Percentiles rank a stretch among this genome's conserved stretches.
phyloP scores from a whole-genome alignment of 768 basidiomycete species.

The Coprinopsis strossmayeri region DNA sequence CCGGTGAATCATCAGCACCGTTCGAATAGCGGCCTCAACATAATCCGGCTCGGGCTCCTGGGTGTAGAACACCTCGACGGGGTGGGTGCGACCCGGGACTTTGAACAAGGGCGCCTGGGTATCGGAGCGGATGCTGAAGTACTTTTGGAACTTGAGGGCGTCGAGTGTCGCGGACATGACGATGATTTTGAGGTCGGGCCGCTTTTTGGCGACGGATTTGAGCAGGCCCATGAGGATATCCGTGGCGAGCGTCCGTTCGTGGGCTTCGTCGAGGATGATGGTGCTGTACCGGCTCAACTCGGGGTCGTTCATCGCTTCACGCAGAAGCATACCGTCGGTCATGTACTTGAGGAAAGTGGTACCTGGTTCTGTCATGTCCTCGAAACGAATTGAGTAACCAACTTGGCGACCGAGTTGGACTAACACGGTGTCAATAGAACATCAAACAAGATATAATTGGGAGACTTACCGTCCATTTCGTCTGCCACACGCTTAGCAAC shows the following conservation, averaged over 20 bases:
- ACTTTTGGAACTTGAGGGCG: conserved; percentile 93
- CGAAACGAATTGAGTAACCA: conserved; percentile 97
- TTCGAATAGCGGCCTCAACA: conserved; percentile 93
- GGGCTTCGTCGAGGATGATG: conserved; percentile 97
- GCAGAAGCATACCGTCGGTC: conserved; percentile 99
- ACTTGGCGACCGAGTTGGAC: conserved; percentile 92
- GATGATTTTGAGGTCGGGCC: conserved; percentile 91
- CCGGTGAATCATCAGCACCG: conserved; percentile 95
- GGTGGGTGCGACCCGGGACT: conserved; percentile 89
- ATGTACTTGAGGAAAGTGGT: conserved; percentile 98
- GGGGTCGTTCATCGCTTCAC: conserved; percentile 97
- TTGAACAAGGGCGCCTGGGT: conserved; percentile 74
- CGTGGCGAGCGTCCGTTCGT: conserved; percentile 95
- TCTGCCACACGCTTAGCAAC: conserved; percentile 98
- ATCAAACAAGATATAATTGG: background rate
- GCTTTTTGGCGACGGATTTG: conserved; percentile 73
- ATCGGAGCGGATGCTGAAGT: conserved; percentile 57
- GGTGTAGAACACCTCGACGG: conserved; percentile 93
- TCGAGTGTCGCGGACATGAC: conserved; percentile 99
- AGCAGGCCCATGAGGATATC: conserved; percentile 98
- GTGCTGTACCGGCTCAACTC: conserved; percentile 87
- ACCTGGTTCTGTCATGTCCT: conserved; percentile 88
- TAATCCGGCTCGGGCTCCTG: conserved; percentile 93
- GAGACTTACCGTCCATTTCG: conserved; percentile 88
- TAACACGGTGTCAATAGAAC: conserved; percentile 22